phyloP scores from a whole-genome alignment of 352 stramenopile species.

The Plasmopara muralis region DNA sequence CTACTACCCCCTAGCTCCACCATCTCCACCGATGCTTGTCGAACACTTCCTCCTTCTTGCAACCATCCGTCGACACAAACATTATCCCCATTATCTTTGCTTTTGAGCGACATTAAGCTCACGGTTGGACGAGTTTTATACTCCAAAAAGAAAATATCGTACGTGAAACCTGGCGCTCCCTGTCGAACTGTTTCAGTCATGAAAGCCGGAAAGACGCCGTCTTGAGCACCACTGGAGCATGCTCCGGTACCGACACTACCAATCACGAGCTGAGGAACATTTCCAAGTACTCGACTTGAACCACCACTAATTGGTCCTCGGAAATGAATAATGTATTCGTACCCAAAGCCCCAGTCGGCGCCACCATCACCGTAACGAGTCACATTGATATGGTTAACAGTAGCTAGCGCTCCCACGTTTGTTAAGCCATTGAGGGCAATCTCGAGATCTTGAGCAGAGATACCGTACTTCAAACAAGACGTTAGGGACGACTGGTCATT shows the following conservation, averaged over 20 bases:
- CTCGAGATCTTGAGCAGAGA: constrained; percentile 54
- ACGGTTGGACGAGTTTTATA: constrained; percentile 27
- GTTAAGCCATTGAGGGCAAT: constrained; percentile 51
- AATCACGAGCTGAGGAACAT: constrained; percentile 43
- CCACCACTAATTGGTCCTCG: constrained; percentile 46
- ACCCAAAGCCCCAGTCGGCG: constrained; percentile 66
- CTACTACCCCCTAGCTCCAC: constrained; percentile 49
- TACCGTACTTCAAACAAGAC: constrained; percentile 63
- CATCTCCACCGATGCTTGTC: constrained; percentile 36
- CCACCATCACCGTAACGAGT: constrained; percentile 58
- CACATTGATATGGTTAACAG: constrained; percentile 52
- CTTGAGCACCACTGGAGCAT: constrained; percentile 31
- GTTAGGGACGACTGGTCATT: constrained; percentile 45
- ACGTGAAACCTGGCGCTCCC: constrained; percentile 49
- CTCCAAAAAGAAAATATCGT: constrained; percentile 75
- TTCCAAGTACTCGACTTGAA: constrained; percentile 48
- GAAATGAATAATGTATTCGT: constrained; percentile 70
- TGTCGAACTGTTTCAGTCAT: constrained; percentile 64
- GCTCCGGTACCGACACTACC: constrained; percentile 40
- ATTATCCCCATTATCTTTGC: constrained; percentile 16
- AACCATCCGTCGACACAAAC: constrained; percentile 14
- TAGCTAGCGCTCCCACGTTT: constrained; percentile 25
- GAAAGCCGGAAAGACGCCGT: constrained; percentile 42
- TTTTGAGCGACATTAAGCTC: constrained; percentile 28
- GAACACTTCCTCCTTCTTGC: constrained; percentile 34